phyloP scores from a whole-genome alignment of 1,139 yeast species.

The Dujonia santamariae region DNA sequence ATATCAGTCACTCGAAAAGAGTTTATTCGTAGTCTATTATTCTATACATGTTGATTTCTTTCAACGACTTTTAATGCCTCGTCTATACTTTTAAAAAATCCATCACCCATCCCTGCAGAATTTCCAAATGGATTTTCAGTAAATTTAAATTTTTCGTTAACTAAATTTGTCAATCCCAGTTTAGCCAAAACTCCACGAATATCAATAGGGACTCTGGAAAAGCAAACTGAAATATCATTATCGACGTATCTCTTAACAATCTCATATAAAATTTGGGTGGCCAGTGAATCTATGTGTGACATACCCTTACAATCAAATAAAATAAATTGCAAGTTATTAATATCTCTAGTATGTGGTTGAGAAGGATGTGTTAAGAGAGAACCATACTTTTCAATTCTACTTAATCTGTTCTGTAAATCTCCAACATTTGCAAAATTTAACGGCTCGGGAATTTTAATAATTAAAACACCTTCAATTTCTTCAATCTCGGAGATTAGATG shows the following conservation, averaged over 20 bases:
- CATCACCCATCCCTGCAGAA: conserved; percentile 26
- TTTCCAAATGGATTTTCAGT: conserved; percentile 3
- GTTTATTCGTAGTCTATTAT: neutral
- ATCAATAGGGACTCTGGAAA: conserved; percentile 25
- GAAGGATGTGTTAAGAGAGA: conserved; percentile 28
- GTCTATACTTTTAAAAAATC: conserved; percentile 32
- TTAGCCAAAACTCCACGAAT: conserved; percentile 19
- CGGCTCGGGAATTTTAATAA: conserved; percentile 30
- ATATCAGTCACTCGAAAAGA: no score
- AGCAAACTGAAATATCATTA: conserved; percentile 21
- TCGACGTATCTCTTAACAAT: conserved; percentile 20
- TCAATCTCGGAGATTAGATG: conserved; percentile 27
- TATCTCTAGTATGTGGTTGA: conserved; percentile 26
- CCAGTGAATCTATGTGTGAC: conserved; percentile 29
- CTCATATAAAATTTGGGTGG: conserved; percentile 30
- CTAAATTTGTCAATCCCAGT: conserved; percentile 23
- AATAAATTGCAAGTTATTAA: conserved; percentile 21
- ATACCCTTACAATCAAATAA: conserved; percentile 35
- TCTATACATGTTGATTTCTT: neutral
- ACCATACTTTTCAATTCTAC: conserved; percentile 27
- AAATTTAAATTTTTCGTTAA: conserved; percentile 16
- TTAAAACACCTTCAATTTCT: conserved; percentile 28
- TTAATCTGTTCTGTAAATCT: conserved; percentile 23
- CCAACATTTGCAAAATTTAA: conserved; percentile 28
- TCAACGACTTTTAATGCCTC: conserved; percentile 22